Evolutionary conservation across 1,284 basidiomycete species (phyloP).

Genomic region (Leccinum subrobustum): DNA sequence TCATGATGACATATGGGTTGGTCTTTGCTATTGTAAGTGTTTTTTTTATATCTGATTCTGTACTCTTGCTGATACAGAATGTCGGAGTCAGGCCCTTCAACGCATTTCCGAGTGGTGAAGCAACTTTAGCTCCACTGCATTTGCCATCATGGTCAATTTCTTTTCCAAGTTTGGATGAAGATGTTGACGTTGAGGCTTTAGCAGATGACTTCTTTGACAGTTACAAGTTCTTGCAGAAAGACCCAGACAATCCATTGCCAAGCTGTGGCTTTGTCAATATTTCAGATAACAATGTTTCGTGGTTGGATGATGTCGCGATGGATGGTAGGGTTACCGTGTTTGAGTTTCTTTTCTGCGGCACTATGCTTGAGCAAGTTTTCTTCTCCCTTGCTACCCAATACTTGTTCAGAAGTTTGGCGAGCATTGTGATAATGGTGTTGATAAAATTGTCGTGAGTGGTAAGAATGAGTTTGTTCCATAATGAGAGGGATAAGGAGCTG

Average conservation of each 20-base stretch:
- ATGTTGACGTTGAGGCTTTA: not conserved
- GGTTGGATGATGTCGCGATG: no score
- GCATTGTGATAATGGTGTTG: no score
- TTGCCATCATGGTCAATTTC: conserved; percentile 2
- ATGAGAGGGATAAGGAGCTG: no score
- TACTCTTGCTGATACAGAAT: no score
- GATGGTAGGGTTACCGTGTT: no score
- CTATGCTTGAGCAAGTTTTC: no score
- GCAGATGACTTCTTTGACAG: not conserved
- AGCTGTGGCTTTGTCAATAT: not conserved
- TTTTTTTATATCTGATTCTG: not conserved
- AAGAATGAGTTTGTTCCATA: no score
- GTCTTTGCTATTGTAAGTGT: conserved; percentile 1
- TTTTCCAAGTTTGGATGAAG: not conserved
- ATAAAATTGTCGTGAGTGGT: no score
- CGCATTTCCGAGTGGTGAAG: conserved; percentile 9
- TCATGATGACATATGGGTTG: not conserved
- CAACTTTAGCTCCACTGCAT: conserved; percentile 6
- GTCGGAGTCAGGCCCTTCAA: conserved; percentile 1
- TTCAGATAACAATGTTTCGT: no score
- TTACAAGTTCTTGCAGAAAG: not conserved
- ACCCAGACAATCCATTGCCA: not conserved
- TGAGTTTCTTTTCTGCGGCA: no score
- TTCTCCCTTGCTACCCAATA: no score
- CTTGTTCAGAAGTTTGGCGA: no score